Evolutionary conservation across 192 early-diverging fungal genomes (phyloP).

Genomic region (Spizellomyces sp.): DNA sequence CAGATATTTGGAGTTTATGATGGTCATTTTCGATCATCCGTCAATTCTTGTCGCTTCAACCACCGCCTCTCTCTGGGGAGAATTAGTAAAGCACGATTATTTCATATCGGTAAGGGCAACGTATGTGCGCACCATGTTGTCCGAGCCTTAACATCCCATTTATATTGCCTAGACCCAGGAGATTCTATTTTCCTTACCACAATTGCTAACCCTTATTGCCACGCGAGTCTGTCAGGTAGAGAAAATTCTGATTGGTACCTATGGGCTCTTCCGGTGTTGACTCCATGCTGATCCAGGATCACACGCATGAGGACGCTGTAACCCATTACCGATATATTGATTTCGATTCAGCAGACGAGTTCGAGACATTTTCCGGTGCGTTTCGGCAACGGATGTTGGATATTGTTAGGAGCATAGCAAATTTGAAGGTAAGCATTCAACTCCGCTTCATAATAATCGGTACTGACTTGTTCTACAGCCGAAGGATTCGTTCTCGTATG

Average conservation of each 20-base stretch:
- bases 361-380: background rate
- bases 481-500: slow-evolving; percentile 13
- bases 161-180: slow-evolving; percentile 7
- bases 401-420: slow-evolving; percentile 12
- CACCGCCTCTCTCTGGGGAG: slow-evolving; percentile 24
- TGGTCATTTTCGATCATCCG: slow-evolving; percentile 34
- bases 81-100: slow-evolving; percentile 25
- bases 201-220: slow-evolving; percentile 14
- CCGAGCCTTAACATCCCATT: too few species aligned
- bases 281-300: background rate
- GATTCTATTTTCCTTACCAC: background rate
- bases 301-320: slow-evolving; percentile 4
- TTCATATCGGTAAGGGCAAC: slow-evolving; percentile 18
- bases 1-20: slow-evolving; percentile 37
- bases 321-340: slow-evolving; percentile 27
- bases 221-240: slow-evolving; percentile 15
- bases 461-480: background rate
- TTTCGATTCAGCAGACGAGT: slow-evolving; percentile 27
- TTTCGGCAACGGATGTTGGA: slow-evolving; percentile 21
- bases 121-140: background rate
- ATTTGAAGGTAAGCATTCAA: background rate
- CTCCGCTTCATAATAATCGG: too few species aligned
- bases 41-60: slow-evolving; percentile 32
- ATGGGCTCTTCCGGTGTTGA: background rate
- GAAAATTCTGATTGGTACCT: slow-evolving; percentile 2